Base-by-base conservation (phyloP, 768 basidiomycete species). In the Butyriboletus loyo region DNA sequence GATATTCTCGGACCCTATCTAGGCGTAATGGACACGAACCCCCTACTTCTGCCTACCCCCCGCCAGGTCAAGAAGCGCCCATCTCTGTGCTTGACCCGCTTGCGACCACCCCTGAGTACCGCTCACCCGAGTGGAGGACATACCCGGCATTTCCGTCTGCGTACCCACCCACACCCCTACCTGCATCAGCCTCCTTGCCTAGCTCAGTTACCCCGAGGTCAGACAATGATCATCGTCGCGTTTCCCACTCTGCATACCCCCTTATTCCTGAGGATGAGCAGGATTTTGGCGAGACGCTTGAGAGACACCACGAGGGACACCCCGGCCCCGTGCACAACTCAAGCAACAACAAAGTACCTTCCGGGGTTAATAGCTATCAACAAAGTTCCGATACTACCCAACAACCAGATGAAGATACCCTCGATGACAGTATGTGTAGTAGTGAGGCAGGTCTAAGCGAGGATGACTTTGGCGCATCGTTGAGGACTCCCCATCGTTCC, bases 81-180 rank as follows among this genome's bases (percentile, higher is more conserved):
- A 13, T 40, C 7, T 51, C 56, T 35, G 46, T 47, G n/a, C 50
- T 25, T 15, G 48, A 54, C 27, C 25, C 30, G 37, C 44, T 35
- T 62, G 67, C 49, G 65, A 74, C 53, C 14, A 38, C 73, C 62
- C 56, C 62, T 66, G 64, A 71, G 25, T 66, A 59, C 36, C 66
- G 60, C n/a, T 67, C 61, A n/a, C 81, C 86, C 36, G 86, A 89
- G 57, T 89, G 86, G 86, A 72, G 85, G 51, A 73, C 80, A 63
- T 90, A 89, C 58, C 87, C 87, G 13, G 74, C 84, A 17, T 85
- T 89, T 47, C 88, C 88, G 28, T 82, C 88, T 5, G 88, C 88
- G 31, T 90, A 90, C 61, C 87, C 87, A 9, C 75, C 85, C 0
- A 88, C 85, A 14, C 87, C 86, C 11, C 58, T 82, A n/a, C 71